A percentile compares a stretch with the other conserved stretches of the same genome.
These are phyloP conservation scores for Kwoniella bestiolae DNA, from an alignment of 768 basidiomycete species.

Conservation along the genomic window DNA sequence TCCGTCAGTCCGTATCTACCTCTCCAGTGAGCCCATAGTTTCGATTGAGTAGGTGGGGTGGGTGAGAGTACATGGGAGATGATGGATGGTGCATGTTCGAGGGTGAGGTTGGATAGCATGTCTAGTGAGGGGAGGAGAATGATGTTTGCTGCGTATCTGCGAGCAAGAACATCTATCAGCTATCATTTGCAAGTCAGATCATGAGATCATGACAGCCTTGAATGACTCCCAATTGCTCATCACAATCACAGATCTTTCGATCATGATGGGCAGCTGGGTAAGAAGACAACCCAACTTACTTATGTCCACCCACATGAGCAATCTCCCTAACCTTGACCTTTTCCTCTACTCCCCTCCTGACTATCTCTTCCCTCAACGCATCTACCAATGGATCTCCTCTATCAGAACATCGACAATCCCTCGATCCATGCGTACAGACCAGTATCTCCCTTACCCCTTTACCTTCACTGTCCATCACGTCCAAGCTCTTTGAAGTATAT, in stretches of 20 bases:
- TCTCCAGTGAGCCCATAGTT: constrained; percentile 66
- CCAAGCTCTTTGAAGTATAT: neutral
- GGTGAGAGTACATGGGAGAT: constrained; percentile 61
- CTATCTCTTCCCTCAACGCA: constrained; percentile 65
- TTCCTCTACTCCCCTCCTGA: constrained; percentile 56
- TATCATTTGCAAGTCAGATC: no score
- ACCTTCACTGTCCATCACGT: neutral
- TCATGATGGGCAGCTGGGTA: neutral
- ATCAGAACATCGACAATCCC: constrained; percentile 80
- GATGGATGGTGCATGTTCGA: constrained; percentile 65
- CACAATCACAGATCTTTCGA: neutral
- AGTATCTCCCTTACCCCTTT: constrained; percentile 36
- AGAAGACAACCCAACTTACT: constrained; percentile 62
- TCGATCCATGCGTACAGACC: constrained; percentile 76
- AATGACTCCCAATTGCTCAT: no score
- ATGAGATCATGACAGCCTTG: no score
- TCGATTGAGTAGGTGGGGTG: constrained; percentile 46
- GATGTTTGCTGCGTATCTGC: constrained; percentile 57
- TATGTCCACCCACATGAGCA: constrained; percentile 81
- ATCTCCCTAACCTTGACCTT: constrained; percentile 66
- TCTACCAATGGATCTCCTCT: constrained; percentile 66
- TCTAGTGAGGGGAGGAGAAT: constrained; percentile 53
- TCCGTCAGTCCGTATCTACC: constrained; percentile 72
- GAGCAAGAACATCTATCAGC: no score
- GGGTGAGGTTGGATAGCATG: constrained; percentile 70